Evolutionary conservation across 1,284 basidiomycete genomes (phyloP).

Genomic region (Ganoderma resinaceum): DNA sequence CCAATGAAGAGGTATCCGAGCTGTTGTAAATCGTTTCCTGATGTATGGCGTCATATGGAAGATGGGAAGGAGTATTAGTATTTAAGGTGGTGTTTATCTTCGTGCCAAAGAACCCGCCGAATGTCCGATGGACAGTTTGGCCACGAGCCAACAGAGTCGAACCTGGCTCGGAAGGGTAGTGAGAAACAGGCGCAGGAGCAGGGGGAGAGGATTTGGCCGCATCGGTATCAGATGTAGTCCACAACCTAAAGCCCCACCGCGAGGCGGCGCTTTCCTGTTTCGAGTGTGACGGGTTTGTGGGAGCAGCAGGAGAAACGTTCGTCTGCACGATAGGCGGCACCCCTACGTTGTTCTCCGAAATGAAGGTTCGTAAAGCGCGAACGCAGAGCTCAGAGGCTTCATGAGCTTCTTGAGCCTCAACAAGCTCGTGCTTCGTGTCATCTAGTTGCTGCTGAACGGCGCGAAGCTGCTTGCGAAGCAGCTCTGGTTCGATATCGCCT

Average conservation of each 20-base stretch:
- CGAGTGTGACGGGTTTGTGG: slow-evolving; percentile 31
- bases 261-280: slow-evolving; percentile 34
- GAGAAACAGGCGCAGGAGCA: slow-evolving; percentile 29
- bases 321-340: slow-evolving; percentile 32
- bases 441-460: slow-evolving; percentile 67
- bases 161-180: slow-evolving; percentile 31
- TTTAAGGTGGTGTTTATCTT: slow-evolving; percentile 59
- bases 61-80: slow-evolving; percentile 38
- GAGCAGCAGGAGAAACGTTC: slow-evolving; percentile 36
- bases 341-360: slow-evolving; percentile 76
- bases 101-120: slow-evolving; percentile 73
- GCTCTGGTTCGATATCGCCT: slow-evolving; percentile 49
- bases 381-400: slow-evolving; percentile 90
- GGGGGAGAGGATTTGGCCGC: slow-evolving; percentile 28
- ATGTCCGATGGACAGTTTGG: slow-evolving; percentile 57
- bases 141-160: slow-evolving; percentile 39
- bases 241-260: slow-evolving; percentile 60
- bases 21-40: slow-evolving; percentile 43
- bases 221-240: slow-evolving; percentile 50
- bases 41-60: slow-evolving; percentile 23
- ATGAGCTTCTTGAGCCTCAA: slow-evolving; percentile 82
- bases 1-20: slow-evolving; percentile 46
- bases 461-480: slow-evolving; percentile 68
- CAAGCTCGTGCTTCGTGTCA: slow-evolving; percentile 68
- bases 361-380: slow-evolving; percentile 84